Percentiles rank a stretch among this genome's conserved stretches.
Evolutionary conservation across 805 yeast genomes (phyloP).

Genomic region (Jamesozyma jinghongensis): DNA sequence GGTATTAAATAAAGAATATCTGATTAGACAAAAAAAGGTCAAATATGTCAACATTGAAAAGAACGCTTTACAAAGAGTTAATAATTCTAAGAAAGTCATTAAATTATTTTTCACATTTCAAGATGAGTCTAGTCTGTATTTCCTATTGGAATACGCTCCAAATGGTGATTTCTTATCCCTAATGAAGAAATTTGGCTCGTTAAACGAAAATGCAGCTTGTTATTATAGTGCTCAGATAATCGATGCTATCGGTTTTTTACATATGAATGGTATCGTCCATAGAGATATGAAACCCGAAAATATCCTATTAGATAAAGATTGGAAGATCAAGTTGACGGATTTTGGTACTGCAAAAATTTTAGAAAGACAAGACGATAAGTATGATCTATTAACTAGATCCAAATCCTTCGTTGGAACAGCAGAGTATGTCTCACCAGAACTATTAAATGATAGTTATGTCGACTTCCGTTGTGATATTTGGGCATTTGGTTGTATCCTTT

Average conservation of each 20-base stretch:
- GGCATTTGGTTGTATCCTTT: conserved; percentile 95
- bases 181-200: conserved; percentile 59
- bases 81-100: conserved; percentile 51
- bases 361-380: conserved; percentile 44
- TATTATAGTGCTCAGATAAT: conserved; percentile 67
- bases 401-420: conserved; percentile 83
- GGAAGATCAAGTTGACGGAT: conserved; percentile 65
- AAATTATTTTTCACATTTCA: conserved; percentile 72
- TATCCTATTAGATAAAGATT: conserved; percentile 51
- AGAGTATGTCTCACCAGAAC: conserved; percentile 75
- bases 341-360: conserved; percentile 76
- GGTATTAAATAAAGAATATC: conserved; percentile 65
- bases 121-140: conserved; percentile 63
- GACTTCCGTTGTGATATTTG: conserved; percentile 96
- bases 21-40: conserved; percentile 73
- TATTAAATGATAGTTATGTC: conserved; percentile 64
- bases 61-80: conserved; percentile 64
- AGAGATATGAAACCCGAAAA: conserved; percentile 82
- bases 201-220: conserved; percentile 58
- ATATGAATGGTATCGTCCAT: conserved; percentile 66
- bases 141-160: conserved; percentile 69
- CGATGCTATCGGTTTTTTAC: conserved; percentile 66
- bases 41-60: conserved; percentile 79
- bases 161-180: conserved; percentile 67
- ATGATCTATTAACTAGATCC: conserved; percentile 60